These are phyloP conservation scores for Trichoderma sp. DNA, from an alignment of 2,329 filamentous ascomycete species.

Conservation along the genomic window DNA sequence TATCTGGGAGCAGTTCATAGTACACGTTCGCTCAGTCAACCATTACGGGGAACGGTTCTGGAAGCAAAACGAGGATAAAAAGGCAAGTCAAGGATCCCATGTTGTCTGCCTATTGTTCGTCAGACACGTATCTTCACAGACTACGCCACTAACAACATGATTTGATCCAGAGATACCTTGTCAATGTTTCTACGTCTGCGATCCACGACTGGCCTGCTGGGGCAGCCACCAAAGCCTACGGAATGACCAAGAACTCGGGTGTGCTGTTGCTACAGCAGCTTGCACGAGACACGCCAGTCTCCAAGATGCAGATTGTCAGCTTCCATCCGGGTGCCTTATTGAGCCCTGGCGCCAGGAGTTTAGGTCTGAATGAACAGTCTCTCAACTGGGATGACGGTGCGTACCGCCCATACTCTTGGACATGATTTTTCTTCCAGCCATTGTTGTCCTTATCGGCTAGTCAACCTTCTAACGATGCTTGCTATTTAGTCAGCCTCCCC, in stretches of 20 bases:
- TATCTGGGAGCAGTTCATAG: constrained; percentile 14
- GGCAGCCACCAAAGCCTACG: constrained; percentile 30
- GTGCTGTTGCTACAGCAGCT: constrained; percentile 34
- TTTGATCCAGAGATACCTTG: neutral
- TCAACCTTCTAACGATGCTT: neutral
- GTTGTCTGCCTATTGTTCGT: neutral
- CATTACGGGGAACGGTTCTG: constrained; percentile 23
- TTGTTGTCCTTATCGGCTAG: neutral
- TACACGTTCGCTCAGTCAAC: constrained; percentile 20
- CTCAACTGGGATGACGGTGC: constrained; percentile 10
- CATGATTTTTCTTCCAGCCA: too few relatives aligned
- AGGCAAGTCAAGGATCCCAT: neutral
- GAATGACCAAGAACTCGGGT: constrained; percentile 35
- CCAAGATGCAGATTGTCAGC: constrained; percentile 37
- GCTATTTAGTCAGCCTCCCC: constrained; percentile 28
- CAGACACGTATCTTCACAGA: neutral
- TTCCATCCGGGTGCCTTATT: constrained; percentile 38
- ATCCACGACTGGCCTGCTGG: constrained; percentile 27
- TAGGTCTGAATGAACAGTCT: constrained; percentile 16
- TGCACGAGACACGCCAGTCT: constrained; percentile 28
- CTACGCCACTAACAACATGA: neutral
- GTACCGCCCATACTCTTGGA: neutral
- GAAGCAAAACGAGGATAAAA: constrained; percentile 25
- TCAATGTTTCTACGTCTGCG: constrained; percentile 13
- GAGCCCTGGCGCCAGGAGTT: constrained; percentile 26